Conservation (phyloP, 1,139 yeast genomes). For the Diutina neorugosa region DNA sequence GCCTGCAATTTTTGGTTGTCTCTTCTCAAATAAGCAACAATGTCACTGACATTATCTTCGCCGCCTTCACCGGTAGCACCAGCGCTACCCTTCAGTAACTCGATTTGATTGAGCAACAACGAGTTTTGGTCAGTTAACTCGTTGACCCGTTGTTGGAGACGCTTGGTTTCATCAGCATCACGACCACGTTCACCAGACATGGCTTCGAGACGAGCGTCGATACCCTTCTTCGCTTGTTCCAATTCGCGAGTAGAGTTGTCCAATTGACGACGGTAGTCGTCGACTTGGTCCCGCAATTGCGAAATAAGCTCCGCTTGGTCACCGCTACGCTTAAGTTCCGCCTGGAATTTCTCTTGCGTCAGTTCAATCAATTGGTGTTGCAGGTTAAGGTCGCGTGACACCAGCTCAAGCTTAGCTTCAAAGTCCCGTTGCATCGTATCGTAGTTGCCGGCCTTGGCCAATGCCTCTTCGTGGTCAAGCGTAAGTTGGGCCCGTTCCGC, state of each 20-base stretch:
- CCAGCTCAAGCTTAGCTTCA: conserved; percentile 47
- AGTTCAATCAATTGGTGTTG: background rate
- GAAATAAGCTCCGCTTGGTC: background rate
- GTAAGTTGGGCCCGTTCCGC: conserved; percentile 2
- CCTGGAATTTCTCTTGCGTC: conserved; percentile 2
- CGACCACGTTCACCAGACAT: too few relatives aligned
- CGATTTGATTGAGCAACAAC: conserved; percentile 5
- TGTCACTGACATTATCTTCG: conserved; percentile 31
- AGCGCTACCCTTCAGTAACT: background rate
- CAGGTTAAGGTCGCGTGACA: background rate
- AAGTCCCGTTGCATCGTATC: conserved; percentile 45
- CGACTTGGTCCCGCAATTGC: background rate
- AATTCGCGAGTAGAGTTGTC: background rate
- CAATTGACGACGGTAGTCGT: background rate
- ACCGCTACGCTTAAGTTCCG: background rate
- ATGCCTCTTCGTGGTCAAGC: conserved; percentile 5
- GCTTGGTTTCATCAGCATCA: background rate
- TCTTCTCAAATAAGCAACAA: conserved; percentile 53
- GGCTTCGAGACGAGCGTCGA: background rate
- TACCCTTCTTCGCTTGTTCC: background rate
- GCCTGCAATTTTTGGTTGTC: conserved; percentile 67
- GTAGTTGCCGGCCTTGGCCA: conserved; percentile 17
- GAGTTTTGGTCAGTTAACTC: background rate
- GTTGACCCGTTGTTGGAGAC: background rate
- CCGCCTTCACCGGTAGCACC: background rate